Conservation (phyloP, 768 basidiomycete genomes). For the Hygrocybe punicea region DNA sequence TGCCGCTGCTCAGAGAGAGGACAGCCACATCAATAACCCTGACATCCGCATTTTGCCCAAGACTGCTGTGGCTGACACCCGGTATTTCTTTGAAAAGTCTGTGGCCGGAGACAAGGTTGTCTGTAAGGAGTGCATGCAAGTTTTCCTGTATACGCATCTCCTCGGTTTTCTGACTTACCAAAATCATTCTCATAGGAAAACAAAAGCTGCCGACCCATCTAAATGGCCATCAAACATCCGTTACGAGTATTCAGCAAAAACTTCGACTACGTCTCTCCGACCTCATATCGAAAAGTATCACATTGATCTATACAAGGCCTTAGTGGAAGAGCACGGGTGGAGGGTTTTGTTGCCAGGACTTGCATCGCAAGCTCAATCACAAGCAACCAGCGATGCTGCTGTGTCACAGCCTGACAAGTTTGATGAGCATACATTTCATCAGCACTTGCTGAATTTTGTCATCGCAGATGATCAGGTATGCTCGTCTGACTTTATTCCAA, state of each 20-base stretch:
- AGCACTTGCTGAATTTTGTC: not conserved
- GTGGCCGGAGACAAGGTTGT: not conserved
- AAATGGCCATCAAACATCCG: not conserved
- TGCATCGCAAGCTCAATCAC: not conserved
- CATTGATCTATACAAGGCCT: not conserved
- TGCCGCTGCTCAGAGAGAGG: not conserved
- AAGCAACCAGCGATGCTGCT: not conserved
- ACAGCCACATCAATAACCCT: not conserved
- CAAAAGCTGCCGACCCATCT: not conserved
- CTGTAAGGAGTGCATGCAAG: slow-evolving; percentile 1
- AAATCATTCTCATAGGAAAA: not conserved
- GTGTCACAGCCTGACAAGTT: slow-evolving; percentile 1
- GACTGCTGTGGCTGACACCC: not conserved
- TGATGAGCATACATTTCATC: not conserved
- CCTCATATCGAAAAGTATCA: slow-evolving; percentile 5
- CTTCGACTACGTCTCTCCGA: not conserved
- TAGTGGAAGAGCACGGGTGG: not conserved
- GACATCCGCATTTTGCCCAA: not conserved
- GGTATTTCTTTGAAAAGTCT: slow-evolving; percentile 2
- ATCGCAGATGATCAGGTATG: not conserved
- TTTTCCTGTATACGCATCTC: not conserved
- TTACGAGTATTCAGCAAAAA: slow-evolving; percentile 1
- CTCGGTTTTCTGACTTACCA: not conserved
- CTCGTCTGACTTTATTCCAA: not conserved
- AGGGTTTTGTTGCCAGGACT: no score